Evolutionary conservation across 305 asterid species (phyloP).

Genomic region (Plantago rigida): DNA sequence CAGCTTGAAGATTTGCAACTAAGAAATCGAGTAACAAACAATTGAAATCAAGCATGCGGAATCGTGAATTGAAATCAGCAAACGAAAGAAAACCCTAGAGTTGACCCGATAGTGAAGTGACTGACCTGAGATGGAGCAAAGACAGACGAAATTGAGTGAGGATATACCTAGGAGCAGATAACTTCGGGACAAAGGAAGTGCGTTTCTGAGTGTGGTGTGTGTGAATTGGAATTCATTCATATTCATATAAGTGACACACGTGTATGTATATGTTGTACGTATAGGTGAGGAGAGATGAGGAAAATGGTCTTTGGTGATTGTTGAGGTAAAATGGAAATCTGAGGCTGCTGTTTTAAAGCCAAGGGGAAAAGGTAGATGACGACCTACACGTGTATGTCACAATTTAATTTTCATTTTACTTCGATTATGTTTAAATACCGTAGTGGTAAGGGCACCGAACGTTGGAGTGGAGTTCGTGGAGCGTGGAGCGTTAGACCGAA

Average conservation of each 20-base stretch:
- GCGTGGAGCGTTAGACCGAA: too few species aligned
- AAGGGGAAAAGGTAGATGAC: not conserved
- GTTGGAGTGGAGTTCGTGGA: too few species aligned
- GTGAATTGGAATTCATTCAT: not conserved
- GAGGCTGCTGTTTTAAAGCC: conserved; percentile 29
- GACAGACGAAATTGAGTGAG: conserved; percentile 13
- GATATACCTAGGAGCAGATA: conserved; percentile 26
- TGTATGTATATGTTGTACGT: conserved; percentile 3
- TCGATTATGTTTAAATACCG: too few species aligned
- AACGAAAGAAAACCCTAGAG: conserved; percentile 24
- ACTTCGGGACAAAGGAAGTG: conserved; percentile 40
- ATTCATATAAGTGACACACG: not conserved
- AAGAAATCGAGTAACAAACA: too few species aligned
- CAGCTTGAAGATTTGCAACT: conserved; percentile 24
- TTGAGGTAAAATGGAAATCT: conserved; percentile 34
- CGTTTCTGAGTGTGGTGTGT: conserved; percentile 15
- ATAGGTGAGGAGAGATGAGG: conserved; percentile 24
- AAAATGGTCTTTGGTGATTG: conserved; percentile 23
- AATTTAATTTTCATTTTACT: too few species aligned
- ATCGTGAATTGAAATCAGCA: too few species aligned
- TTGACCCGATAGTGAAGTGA: conserved; percentile 41
- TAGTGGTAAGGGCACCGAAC: too few species aligned
- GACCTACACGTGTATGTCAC: not conserved
- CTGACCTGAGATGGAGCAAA: conserved; percentile 34
- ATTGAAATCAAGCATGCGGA: too few species aligned